A percentile compares a stretch with the other conserved stretches of the same genome.
These are phyloP conservation scores for Lizanozyma gosingica DNA, from an alignment of 1,139 yeast species.

Conservation along the genomic window DNA sequence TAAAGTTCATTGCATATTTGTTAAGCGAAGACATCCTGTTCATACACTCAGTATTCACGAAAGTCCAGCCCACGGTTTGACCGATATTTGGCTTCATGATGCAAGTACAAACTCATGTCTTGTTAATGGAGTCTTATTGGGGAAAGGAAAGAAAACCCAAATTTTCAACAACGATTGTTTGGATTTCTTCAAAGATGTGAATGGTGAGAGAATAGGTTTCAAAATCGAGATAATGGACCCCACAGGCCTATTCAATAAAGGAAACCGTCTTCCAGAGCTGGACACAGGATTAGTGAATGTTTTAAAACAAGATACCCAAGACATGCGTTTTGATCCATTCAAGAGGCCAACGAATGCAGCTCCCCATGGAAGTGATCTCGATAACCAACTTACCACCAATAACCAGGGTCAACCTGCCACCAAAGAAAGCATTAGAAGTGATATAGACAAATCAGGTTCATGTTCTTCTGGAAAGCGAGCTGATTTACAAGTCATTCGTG, in stretches of 20 bases:
- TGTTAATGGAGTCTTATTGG: slow-evolving; percentile 51
- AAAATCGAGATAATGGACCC: slow-evolving; percentile 42
- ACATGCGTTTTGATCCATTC: slow-evolving; percentile 20
- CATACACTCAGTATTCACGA: slow-evolving; percentile 41
- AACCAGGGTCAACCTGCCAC: slow-evolving; percentile 2
- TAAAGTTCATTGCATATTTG: slow-evolving; percentile 68
- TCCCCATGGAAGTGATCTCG: neutral
- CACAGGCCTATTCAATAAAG: slow-evolving; percentile 47
- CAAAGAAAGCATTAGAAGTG: neutral
- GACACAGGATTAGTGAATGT: slow-evolving; percentile 14
- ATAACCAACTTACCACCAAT: neutral
- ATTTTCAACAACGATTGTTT: slow-evolving; percentile 58
- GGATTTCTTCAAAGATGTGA: slow-evolving; percentile 55
- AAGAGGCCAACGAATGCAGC: slow-evolving; percentile 11
- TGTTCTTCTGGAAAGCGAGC: neutral
- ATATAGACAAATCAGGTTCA: slow-evolving; percentile 1
- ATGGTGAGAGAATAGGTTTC: slow-evolving; percentile 45
- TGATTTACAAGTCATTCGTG: neutral
- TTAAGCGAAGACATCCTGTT: slow-evolving; percentile 51
- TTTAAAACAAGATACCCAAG: slow-evolving; percentile 19
- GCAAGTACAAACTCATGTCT: slow-evolving; percentile 73
- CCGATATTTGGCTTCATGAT: slow-evolving; percentile 77
- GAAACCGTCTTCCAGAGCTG: slow-evolving; percentile 14
- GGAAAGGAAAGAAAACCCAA: slow-evolving; percentile 53
- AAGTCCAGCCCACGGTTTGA: slow-evolving; percentile 59